Evolutionary conservation across 148 eudicot species (phyloP), one percentile per base, ranked within the genome.

Genomic region (Fagopyrum esculentum): DNA sequence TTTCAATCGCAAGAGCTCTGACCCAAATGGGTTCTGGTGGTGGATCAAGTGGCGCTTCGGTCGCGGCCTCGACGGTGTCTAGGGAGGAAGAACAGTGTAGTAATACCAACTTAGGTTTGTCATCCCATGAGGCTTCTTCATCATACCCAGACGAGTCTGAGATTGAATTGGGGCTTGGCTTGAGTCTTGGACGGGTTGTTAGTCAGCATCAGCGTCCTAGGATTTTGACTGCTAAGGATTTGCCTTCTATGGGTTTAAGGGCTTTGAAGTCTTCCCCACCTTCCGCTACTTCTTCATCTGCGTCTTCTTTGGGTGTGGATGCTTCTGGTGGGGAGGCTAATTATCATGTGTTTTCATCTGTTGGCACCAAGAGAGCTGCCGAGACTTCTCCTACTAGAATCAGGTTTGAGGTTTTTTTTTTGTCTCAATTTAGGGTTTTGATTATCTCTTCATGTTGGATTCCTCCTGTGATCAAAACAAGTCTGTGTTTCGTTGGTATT

Each of bases 311-410:
- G 59, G 71, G 69, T 6, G 40, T 35, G 0, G 57, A 6, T 30
- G 74, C 76, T 72, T 77, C 63, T 84, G 77, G 52, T 49, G 52
- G 15, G 6, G 71, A 66, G 71, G 47, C 47, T 66, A 40, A 66
- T 64, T 17, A 66, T 66, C 71, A 66, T 66, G 69, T 30, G 5
- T 55, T 16, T 55, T 55, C 22, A 77, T 76, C 86, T 45, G 76
- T 83, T 78, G 96, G 93, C 51, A 80, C 85, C 68, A 91, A 91
- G 77, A 88, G 97, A 63, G 86, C 83, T 80, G 93, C 93, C 77
- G 87, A 87, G 55, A 75, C 51, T 59, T 87, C 97, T 44, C 92
- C 96, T 74, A 77, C 85, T 77, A 85, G 78, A 44, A 77, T 80
- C 69, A 82, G 90, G 89, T 87, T 77, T 61, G 26, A 7, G 9